Conservation (phyloP, 75 land plant genomes). For the Chamaecyparis obtusa region DNA sequence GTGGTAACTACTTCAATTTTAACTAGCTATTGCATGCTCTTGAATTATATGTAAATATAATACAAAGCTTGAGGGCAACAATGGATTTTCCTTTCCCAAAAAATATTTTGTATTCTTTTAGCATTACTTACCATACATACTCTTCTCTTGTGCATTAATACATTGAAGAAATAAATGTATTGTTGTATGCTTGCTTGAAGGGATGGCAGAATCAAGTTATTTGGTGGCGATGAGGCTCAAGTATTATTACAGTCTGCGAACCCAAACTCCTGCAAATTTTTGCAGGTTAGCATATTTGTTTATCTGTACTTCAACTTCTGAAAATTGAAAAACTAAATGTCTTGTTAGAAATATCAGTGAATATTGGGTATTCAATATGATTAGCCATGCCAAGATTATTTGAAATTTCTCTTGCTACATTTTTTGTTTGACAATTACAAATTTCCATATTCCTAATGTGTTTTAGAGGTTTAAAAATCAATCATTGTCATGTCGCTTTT, state of each 20-base stretch:
- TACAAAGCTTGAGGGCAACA: neutral
- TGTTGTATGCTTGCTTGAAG: slow-evolving; percentile 21
- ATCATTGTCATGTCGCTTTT: neutral
- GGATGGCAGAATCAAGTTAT: slow-evolving; percentile 78
- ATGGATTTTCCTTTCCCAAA: neutral
- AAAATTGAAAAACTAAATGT: neutral
- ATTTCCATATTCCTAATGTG: neutral
- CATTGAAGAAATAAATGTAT: neutral
- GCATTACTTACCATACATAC: slow-evolving; percentile 1
- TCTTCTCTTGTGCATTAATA: neutral
- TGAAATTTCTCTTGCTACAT: neutral
- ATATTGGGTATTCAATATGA: neutral
- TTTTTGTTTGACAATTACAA: neutral
- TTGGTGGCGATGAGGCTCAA: slow-evolving; percentile 68
- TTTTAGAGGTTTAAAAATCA: neutral
- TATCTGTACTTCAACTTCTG: neutral
- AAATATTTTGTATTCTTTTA: neutral
- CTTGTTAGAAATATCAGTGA: neutral
- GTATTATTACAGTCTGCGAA: slow-evolving; percentile 57
- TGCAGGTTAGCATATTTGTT: slow-evolving; percentile 42
- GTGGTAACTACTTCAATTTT: neutral
- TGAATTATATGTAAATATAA: neutral
- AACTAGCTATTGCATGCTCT: neutral
- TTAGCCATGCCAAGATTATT: neutral
- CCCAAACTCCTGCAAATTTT: slow-evolving; percentile 60